Evolutionary conservation across 2,329 filamentous ascomycete genomes (phyloP).

Genomic region (Arthrobotrys iridis): DNA sequence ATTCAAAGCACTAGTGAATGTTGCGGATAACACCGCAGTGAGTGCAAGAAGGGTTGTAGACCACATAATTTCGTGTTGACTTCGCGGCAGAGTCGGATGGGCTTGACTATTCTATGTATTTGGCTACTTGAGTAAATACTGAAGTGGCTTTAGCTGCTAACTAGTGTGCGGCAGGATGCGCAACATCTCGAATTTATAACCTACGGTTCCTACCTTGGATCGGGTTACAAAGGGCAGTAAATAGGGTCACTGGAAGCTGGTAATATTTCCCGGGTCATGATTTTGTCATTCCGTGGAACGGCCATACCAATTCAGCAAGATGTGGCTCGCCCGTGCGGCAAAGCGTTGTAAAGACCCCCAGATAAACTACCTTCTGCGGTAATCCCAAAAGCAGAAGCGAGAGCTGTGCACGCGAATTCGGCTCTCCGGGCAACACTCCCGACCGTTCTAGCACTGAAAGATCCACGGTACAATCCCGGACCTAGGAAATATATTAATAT

Average conservation of each 20-base stretch:
- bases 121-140: no score
- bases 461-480: background rate
- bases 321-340: background rate
- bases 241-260: background rate
- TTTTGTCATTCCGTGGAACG: background rate
- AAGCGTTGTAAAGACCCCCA: background rate
- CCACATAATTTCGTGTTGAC: constrained; percentile 29
- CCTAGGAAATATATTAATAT: background rate
- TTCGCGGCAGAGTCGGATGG: background rate
- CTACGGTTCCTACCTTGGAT: background rate
- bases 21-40: constrained; percentile 17
- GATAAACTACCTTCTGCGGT: background rate
- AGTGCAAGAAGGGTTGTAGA: constrained; percentile 3
- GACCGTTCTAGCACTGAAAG: background rate
- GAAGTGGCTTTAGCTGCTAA: no score
- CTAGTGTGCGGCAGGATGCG: no score
- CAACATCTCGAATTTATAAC: background rate
- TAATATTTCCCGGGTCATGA: background rate
- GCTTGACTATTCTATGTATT: background rate
- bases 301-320: background rate
- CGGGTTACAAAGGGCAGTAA: background rate
- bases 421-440: constrained; percentile 37
- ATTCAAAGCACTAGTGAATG: constrained; percentile 65
- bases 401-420: constrained; percentile 25
- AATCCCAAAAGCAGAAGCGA: constrained; percentile 10